Percentiles rank a stretch among this genome's conserved stretches.
Conservation (phyloP, 352 stramenopile genomes). For the Phytophthora fragariae region DNA sequence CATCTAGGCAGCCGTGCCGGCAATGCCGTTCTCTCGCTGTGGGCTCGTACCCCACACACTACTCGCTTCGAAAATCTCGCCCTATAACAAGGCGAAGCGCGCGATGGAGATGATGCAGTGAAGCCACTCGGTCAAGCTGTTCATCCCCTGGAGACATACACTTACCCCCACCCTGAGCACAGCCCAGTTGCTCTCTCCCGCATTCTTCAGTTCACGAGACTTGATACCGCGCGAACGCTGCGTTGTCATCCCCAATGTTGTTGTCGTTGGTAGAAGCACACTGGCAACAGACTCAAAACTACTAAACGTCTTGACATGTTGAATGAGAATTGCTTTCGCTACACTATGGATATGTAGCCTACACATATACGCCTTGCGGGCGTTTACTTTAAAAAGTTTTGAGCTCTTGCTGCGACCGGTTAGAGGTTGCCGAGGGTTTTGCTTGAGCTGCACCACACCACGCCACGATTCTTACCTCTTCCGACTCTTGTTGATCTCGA, state of each 20-base stretch:
- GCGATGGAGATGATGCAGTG: constrained; percentile 21
- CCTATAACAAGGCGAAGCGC: constrained; percentile 22
- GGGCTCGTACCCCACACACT: not conserved
- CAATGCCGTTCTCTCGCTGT: constrained; percentile 21
- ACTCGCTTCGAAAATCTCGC: constrained; percentile 23
- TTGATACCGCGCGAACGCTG: not conserved
- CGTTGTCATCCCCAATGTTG: too few relatives aligned
- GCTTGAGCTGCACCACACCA: constrained; percentile 24
- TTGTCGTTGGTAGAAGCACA: not conserved
- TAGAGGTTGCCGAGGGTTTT: constrained; percentile 7
- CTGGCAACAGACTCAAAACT: not conserved
- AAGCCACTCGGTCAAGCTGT: constrained; percentile 26
- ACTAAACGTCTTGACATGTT: constrained; percentile 39
- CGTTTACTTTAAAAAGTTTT: constrained; percentile 43
- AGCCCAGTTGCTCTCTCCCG: constrained; percentile 19
- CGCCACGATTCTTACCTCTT: constrained; percentile 64
- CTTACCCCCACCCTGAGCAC: constrained; percentile 1
- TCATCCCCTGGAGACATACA: constrained; percentile 19
- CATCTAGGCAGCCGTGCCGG: constrained; percentile 40
- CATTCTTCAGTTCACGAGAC: not conserved
- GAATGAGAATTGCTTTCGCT: constrained; percentile 37
- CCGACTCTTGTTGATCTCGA: constrained; percentile 91
- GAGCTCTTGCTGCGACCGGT: constrained; percentile 16
- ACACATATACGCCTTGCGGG: constrained; percentile 43
- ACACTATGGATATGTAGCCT: not conserved